Evolutionary conservation across 768 basidiomycete genomes (phyloP), one percentile per base, ranked within the genome.

Genomic region (Lactifluus piperatus): DNA sequence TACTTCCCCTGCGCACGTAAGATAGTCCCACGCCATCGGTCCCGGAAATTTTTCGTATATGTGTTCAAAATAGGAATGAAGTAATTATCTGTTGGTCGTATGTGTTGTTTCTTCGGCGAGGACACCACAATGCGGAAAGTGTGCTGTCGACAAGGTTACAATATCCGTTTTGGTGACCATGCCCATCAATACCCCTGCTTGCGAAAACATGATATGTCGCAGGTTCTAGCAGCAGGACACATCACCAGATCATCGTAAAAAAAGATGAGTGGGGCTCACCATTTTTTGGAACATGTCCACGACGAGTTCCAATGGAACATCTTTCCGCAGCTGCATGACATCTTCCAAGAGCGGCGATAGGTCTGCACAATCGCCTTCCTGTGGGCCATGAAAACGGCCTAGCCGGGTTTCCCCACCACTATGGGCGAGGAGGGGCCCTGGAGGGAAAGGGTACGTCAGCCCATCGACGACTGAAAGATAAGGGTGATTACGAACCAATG

Each of bases 211-310:
- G 24, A 88, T 79, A 67, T 84, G 83, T 8, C 83, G 80, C 11
- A 87, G 67, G 66, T 85, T 87, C 85, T 88, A 64, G 10, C 34
- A 32, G 20, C 14, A 39, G 14, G 43, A 43, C 29, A 50, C 1
- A 30, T 51, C 18, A 45, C 37, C 8, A 20, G n/a, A 27, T 24
- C 18, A 36, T 70, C 68, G 46, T 55, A 8, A 41, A 51, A 37
- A 3, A 24, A 3, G 36, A n/a, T 14, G n/a, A n/a, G n/a, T 26
- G 39, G 9, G 18, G 51, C 71, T 51, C 43, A 84, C 86, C 69
- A 88, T 70, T 72, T 83, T 86, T 69, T 86, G 86, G 73, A 87
- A 87, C 79, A 85, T 84, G 65, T 75, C 80, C 27, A 87, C 85
- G 14, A 87, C 83, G 10, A 86, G 73, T 63, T 88, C 85, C 67